Evolutionary conservation across 2,329 filamentous ascomycete species (phyloP).

Genomic region (Orbilia brochopaga): DNA sequence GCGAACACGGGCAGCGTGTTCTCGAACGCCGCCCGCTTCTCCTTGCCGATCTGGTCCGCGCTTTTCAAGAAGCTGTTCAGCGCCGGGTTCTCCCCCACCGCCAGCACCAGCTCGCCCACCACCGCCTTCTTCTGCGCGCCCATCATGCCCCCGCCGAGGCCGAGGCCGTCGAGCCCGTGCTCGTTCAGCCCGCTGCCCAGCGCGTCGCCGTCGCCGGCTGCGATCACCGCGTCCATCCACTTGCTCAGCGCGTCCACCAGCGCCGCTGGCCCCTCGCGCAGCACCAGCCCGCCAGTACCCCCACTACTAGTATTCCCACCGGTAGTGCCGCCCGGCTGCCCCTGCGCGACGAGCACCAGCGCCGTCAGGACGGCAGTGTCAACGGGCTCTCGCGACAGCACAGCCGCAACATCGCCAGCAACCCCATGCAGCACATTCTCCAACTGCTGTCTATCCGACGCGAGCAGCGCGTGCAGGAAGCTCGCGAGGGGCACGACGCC

Average conservation of each 20-base stretch:
- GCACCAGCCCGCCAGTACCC: too few species aligned
- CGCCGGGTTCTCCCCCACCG: constrained; percentile 52
- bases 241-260: constrained; percentile 52
- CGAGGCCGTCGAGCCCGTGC: constrained; percentile 41
- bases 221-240: constrained; percentile 55
- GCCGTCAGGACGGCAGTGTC: constrained; percentile 53
- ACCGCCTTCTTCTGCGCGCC: constrained; percentile 52
- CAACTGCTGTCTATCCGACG: constrained; percentile 56
- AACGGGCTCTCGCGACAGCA: constrained; percentile 51
- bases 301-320: too few species aligned
- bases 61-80: constrained; percentile 45
- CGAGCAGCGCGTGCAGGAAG: constrained; percentile 65
- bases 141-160: constrained; percentile 41
- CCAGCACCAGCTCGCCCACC: constrained; percentile 53
- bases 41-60: constrained; percentile 46
- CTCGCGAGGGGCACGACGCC: constrained; percentile 65
- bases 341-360: constrained; percentile 51
- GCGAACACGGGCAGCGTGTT: constrained; percentile 52
- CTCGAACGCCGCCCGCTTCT: constrained; percentile 52
- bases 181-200: constrained; percentile 37
- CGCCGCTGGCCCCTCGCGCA: constrained; percentile 49
- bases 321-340: constrained; percentile 32
- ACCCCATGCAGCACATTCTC: constrained; percentile 30
- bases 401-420: constrained; percentile 26
- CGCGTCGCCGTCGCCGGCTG: constrained; percentile 46